Percentiles rank a stretch among this genome's conserved stretches.
Conservation (phyloP, 2,329 filamentous ascomycete species). For the Arthrobotrys conoides region DNA sequence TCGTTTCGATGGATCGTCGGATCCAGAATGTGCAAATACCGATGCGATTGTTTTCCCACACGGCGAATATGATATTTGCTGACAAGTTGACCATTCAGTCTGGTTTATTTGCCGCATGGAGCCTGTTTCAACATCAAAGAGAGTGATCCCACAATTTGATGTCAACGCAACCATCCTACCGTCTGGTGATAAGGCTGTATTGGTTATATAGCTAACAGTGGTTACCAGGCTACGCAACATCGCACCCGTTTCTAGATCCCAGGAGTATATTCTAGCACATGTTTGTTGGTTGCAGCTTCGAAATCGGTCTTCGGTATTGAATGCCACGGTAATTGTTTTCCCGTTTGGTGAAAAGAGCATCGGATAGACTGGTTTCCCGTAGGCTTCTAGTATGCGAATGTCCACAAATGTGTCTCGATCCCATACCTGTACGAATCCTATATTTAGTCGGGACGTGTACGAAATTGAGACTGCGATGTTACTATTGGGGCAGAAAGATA, state of each 20-base stretch:
- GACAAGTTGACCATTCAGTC: too few species aligned
- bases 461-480: background rate
- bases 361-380: too few species aligned
- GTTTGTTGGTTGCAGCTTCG: too few species aligned
- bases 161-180: background rate
- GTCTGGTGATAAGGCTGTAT: background rate
- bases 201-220: too few species aligned
- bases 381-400: background rate
- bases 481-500: background rate
- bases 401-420: background rate
- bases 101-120: background rate
- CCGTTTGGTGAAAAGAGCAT: background rate
- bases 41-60: constrained; percentile 1
- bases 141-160: background rate
- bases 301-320: background rate
- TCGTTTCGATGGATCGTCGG: too few species aligned
- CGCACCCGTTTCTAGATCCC: background rate
- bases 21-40: too few species aligned
- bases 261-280: background rate
- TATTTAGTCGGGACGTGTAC: accelerated
- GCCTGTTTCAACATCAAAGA: background rate
- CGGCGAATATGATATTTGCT: background rate
- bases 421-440: background rate
- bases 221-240: background rate
- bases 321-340: background rate